A percentile compares a stretch with the other conserved stretches of the same genome.
Conservation (phyloP, 371 early-diverging fungal species). For the Actinomortierella ambigua region DNA sequence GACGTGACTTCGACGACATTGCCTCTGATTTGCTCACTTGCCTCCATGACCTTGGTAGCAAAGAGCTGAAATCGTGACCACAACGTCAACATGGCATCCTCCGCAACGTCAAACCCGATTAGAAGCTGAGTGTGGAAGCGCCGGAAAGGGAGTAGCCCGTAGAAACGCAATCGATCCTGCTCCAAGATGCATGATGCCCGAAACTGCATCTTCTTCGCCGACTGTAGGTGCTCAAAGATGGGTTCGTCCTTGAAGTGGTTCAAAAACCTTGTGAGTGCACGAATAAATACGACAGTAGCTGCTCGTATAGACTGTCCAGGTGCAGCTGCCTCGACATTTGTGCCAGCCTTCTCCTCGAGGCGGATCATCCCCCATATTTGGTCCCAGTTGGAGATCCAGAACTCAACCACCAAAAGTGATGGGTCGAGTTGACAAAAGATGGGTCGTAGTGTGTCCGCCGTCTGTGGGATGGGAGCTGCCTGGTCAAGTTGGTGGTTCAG, state of each 20-base stretch:
- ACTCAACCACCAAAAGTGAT: constrained; percentile 22
- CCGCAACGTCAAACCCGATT: constrained; percentile 20
- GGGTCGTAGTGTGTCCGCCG: neutral
- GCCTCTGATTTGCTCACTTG: constrained; percentile 36
- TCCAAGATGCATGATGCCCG: constrained; percentile 19
- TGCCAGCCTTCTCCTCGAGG: constrained; percentile 36
- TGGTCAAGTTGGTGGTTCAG: constrained; percentile 18
- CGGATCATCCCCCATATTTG: constrained; percentile 46
- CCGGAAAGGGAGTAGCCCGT: constrained; percentile 37
- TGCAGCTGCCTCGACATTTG: neutral
- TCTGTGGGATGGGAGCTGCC: neutral
- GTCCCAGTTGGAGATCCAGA: constrained; percentile 44
- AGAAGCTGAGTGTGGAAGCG: constrained; percentile 28
- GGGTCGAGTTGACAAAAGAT: constrained; percentile 10
- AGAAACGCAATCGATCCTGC: constrained; percentile 19
- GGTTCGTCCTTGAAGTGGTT: no score
- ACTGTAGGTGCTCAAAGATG: no score
- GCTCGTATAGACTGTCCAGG: constrained; percentile 17
- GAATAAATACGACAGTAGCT: constrained; percentile 28
- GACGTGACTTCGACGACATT: constrained; percentile 31
- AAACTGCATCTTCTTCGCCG: no score
- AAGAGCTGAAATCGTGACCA: constrained; percentile 23
- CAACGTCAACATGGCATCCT: constrained; percentile 16
- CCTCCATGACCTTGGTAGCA: constrained; percentile 32
- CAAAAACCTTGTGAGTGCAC: constrained; percentile 11